Evolutionary conservation across 2,329 filamentous ascomycete genomes (phyloP).

Genomic region (Trichoderma sp.): DNA sequence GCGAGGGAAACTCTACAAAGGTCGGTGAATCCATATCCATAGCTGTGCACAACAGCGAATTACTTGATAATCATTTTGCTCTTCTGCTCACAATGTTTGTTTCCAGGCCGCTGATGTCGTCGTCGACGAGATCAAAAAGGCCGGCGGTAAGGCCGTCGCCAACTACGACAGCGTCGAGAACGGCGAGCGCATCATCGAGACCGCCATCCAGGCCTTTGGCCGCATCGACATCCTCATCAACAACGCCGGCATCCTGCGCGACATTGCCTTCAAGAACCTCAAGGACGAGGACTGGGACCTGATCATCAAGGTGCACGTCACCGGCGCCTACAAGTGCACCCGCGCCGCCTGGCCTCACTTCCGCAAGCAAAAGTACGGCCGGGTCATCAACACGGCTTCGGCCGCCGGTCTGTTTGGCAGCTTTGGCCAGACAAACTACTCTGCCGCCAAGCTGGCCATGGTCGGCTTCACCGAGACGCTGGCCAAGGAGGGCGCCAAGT

Average conservation of each 20-base stretch:
- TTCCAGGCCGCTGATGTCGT: slow-evolving; percentile 77
- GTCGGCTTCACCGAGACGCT: slow-evolving; percentile 98
- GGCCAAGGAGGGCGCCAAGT: slow-evolving; percentile 95
- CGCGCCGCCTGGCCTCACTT: slow-evolving; percentile 96
- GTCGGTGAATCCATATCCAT: slow-evolving; percentile 50
- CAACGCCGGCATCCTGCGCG: slow-evolving; percentile 94
- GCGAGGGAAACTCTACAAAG: slow-evolving; percentile 85
- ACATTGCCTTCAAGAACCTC: slow-evolving; percentile 99
- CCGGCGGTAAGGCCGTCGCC: slow-evolving; percentile 92
- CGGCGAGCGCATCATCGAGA: slow-evolving; percentile 92
- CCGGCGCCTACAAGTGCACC: slow-evolving; percentile 92
- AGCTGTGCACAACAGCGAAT: background rate
- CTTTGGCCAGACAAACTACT: slow-evolving; percentile 97
- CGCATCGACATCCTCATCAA: slow-evolving; percentile 95
- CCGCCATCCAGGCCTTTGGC: slow-evolving; percentile 77
- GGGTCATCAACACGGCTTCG: slow-evolving; percentile 96
- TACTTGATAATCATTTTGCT: background rate
- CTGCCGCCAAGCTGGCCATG: slow-evolving; percentile 91
- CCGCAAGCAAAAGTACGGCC: slow-evolving; percentile 97
- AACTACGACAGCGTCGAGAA: slow-evolving; percentile 96
- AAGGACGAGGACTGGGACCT: slow-evolving; percentile 96
- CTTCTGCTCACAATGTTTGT: slow-evolving; percentile 27
- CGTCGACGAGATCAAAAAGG: slow-evolving; percentile 80
- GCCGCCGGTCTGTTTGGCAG: slow-evolving; percentile 92
- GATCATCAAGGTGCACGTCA: slow-evolving; percentile 89